Evolutionary conservation across 176 grass and related monocot genomes (phyloP), one percentile per base, ranked within the genome.

Genomic region (Puccinellia tenuiflora): DNA sequence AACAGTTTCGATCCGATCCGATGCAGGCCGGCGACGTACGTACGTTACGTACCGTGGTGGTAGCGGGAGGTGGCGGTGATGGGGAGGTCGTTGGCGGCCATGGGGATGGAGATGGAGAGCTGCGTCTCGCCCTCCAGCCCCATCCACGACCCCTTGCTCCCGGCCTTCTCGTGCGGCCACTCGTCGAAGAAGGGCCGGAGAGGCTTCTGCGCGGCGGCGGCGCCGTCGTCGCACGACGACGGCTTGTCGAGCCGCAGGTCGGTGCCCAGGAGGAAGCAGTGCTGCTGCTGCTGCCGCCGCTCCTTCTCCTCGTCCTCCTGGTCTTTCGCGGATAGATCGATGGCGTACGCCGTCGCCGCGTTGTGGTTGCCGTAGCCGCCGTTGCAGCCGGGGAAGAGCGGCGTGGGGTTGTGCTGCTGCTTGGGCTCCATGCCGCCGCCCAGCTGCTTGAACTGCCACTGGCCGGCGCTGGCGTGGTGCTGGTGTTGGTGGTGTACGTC

Each of bases 151-250:
- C 77, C 90, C 60, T 91, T 92, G 64, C 10, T 81, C 1, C 31
- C 69, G 0, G 42, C 37, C 64, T 85, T 89, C 88, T 94, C 89
- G 28, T 87, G 92, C 29, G 95, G 95, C 90, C 88, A 93, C 75
- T 98, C 95, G 24, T 98, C 92, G 35, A 98, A 91, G 86, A 98
- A 97, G 0, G 76, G 95, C 16, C 92, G 86, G 14, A 97, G 95
- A 0, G 95, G 95, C 80, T 87, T 94, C 83, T 90, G 87, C 24
- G 83, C 45, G 4, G 48, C 35, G 7, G 26, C 21, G 25, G 25
- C 50, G 40, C 39, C 82, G 13, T 73, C 45, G 46, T 48, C 15
- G 14, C 14, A 5, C 2, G 66, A 42, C 6, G 70, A 51, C 6
- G 92, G 88, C 55, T 90, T 92, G 71, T 97, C 95, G 31, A 97